Evolutionary conservation across 306 rosid species (phyloP).

Genomic region (Cicer arietinum): DNA sequence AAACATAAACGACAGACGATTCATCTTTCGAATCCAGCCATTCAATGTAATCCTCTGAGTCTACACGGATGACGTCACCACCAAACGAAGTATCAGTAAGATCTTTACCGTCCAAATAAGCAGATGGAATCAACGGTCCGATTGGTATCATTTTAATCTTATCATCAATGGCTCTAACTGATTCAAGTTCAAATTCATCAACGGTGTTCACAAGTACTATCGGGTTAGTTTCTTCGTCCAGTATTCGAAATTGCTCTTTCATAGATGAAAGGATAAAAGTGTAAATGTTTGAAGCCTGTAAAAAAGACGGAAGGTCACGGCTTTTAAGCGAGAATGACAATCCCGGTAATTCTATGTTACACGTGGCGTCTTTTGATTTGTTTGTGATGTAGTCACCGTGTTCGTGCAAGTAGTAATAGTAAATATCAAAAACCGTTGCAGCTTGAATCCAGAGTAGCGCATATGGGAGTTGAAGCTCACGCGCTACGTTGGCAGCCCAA

Average conservation of each 20-base stretch:
- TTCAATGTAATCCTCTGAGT: constrained; percentile 38
- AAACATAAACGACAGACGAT: constrained; percentile 58
- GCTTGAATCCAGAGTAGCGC: constrained; percentile 54
- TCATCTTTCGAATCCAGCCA: constrained; percentile 64
- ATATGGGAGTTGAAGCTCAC: constrained; percentile 41
- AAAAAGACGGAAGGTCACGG: constrained; percentile 48
- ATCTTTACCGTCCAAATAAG: constrained; percentile 46
- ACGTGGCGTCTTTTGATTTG: background rate
- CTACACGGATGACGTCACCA: constrained; percentile 43
- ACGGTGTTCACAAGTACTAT: constrained; percentile 53
- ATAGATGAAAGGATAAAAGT: constrained; percentile 39
- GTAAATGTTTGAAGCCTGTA: background rate
- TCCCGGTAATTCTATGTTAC: constrained; percentile 41
- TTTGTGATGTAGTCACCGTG: constrained; percentile 24
- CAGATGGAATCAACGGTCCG: constrained; percentile 71
- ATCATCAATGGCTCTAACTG: constrained; percentile 36
- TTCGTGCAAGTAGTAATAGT: constrained; percentile 51
- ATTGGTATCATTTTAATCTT: constrained; percentile 42
- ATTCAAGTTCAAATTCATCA: constrained; percentile 49
- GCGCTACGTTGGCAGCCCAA: constrained; percentile 52
- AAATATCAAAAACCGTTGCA: constrained; percentile 48
- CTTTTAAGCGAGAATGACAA: constrained; percentile 29
- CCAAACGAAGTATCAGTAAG: constrained; percentile 51
- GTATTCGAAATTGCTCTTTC: constrained; percentile 36
- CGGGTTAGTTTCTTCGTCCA: constrained; percentile 36